Conservation (phyloP, 192 early-diverging fungal species). For the Backusella westeae region DNA sequence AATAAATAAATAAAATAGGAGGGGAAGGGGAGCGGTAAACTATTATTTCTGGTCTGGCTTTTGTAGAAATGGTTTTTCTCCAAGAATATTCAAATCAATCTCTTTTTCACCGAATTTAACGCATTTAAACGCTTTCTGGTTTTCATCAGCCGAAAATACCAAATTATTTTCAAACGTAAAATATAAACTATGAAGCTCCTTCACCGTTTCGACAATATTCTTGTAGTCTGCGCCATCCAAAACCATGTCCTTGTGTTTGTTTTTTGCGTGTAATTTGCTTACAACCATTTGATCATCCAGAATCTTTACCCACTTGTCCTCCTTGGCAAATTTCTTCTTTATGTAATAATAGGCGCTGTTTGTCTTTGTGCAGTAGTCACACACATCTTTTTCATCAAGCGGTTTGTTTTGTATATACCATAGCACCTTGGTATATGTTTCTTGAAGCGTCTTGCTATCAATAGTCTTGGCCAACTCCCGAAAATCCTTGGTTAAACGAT, state of each 20-base stretch:
- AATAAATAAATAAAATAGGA: no score
- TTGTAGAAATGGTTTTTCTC: background rate
- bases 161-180: background rate
- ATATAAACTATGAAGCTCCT: background rate
- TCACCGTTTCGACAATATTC: background rate
- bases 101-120: background rate
- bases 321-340: background rate
- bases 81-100: background rate
- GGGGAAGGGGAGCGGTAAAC: background rate
- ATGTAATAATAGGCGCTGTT: background rate
- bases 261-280: background rate
- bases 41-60: background rate
- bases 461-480: background rate
- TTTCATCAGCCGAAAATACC: background rate
- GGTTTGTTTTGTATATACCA: background rate
- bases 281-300: background rate
- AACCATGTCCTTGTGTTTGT: background rate
- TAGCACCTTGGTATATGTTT: background rate
- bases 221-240: background rate
- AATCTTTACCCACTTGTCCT: background rate
- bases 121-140: background rate
- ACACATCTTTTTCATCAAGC: background rate
- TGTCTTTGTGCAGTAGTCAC: background rate
- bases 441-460: background rate
- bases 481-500: background rate